phyloP scores from a whole-genome alignment of 2,329 filamentous ascomycete genomes.

The Fusarium ramigenum region DNA sequence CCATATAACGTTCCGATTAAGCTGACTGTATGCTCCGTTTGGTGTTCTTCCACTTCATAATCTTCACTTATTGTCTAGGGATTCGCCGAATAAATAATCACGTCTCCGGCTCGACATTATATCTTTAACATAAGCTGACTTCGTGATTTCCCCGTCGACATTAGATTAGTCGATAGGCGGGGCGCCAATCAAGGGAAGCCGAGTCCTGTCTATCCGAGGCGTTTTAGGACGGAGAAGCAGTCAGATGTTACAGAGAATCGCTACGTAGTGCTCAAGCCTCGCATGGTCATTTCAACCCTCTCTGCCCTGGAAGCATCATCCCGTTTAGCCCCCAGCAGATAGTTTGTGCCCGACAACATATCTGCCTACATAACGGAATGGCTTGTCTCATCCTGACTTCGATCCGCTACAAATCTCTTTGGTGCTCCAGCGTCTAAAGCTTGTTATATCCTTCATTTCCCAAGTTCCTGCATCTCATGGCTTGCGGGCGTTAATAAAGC shows the following conservation, averaged over 20 bases:
- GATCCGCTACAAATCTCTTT: not conserved
- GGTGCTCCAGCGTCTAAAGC: not conserved
- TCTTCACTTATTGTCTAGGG: too few species aligned
- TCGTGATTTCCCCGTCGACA: too few species aligned
- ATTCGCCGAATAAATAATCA: too few species aligned
- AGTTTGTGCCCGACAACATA: too few species aligned
- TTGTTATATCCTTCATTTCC: not conserved
- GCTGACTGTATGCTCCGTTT: not conserved
- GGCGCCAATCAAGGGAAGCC: too few species aligned
- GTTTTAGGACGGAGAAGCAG: not conserved
- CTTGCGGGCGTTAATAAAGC: slow-evolving; percentile 8
- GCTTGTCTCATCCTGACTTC: not conserved
- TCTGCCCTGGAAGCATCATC: too few species aligned
- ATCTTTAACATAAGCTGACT: too few species aligned
- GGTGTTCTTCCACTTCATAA: too few species aligned
- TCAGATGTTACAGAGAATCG: not conserved
- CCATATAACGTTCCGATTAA: not conserved
- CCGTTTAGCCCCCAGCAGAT: too few species aligned
- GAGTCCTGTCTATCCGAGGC: too few species aligned
- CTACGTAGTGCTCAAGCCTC: fast-evolving
- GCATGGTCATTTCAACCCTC: not conserved
- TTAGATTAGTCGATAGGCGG: too few species aligned
- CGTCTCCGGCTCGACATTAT: too few species aligned
- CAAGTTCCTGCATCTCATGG: not conserved
- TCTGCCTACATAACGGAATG: not conserved